Percentiles rank a stretch among this genome's conserved stretches.
Evolutionary conservation across 805 yeast species (phyloP).

Genomic region (Candida pseudoglaebosa): DNA sequence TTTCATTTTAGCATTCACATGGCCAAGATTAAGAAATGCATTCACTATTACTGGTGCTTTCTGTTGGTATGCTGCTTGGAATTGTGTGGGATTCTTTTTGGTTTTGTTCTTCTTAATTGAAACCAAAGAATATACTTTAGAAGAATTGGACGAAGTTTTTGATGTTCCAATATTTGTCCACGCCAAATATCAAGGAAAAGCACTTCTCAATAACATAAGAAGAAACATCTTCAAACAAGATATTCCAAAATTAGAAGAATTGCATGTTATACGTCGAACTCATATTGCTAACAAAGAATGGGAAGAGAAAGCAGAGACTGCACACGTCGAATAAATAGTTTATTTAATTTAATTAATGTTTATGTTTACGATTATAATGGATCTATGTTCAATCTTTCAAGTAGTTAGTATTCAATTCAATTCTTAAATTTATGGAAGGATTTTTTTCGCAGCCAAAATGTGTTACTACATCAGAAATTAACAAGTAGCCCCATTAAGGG

Average conservation of each 20-base stretch:
- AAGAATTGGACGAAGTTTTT: constrained; percentile 73
- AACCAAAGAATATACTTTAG: constrained; percentile 63
- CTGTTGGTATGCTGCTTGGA: constrained; percentile 88
- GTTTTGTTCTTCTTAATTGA: constrained; percentile 72
- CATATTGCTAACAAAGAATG: constrained; percentile 60
- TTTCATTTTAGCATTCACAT: constrained; percentile 65
- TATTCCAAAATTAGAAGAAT: constrained; percentile 49
- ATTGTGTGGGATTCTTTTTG: constrained; percentile 62
- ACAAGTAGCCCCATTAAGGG: too few species aligned
- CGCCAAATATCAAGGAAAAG: constrained; percentile 39
- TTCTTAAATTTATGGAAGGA: too few species aligned
- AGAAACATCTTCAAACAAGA: constrained; percentile 42
- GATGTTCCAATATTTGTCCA: constrained; percentile 54
- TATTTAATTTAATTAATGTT: neutral
- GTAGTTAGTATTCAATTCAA: too few species aligned
- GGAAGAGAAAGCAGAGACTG: constrained; percentile 55
- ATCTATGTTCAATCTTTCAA: too few species aligned
- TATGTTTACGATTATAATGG: neutral
- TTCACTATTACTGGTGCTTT: constrained; percentile 82
- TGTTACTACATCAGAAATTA: too few species aligned
- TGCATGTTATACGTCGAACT: constrained; percentile 53
- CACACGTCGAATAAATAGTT: constrained; percentile 44
- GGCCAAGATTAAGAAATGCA: constrained; percentile 68
- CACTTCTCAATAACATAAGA: constrained; percentile 41
- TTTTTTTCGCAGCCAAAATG: too few species aligned